A percentile compares a stretch with the other conserved stretches of the same genome.
Conservation (phyloP, 2,329 filamentous ascomycete species). For the Apiospora malaysiana region DNA sequence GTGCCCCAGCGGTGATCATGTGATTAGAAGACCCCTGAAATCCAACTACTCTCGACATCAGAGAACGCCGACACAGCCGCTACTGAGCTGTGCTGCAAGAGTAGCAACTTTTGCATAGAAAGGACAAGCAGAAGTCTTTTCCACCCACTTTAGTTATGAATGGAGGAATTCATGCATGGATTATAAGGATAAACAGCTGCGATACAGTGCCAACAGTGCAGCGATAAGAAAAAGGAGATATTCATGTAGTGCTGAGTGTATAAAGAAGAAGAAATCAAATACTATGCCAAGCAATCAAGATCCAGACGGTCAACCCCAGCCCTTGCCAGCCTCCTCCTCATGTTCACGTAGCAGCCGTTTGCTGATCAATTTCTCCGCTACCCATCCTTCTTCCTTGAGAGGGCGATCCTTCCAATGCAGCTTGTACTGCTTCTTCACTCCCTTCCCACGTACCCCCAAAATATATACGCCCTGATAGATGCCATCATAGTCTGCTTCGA, state of each 20-base stretch:
- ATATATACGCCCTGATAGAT: not conserved
- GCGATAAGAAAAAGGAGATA: not conserved
- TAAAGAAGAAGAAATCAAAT: not conserved
- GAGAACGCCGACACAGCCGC: conserved; percentile 1
- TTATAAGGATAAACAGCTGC: not conserved
- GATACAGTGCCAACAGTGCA: not conserved
- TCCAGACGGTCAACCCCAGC: not conserved
- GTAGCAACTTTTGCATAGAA: not conserved
- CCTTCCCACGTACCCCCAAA: not conserved
- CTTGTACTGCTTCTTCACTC: conserved; percentile 1
- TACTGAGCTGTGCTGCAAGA: not conserved
- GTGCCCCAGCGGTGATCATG: not conserved
- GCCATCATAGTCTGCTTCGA: not conserved
- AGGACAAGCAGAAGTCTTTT: not conserved
- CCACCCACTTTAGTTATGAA: not conserved
- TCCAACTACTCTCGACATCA: not conserved
- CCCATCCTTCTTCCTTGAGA: not conserved
- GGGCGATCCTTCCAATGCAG: conserved; percentile 3
- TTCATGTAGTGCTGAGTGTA: not conserved
- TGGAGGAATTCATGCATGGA: not conserved
- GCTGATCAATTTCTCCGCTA: not conserved
- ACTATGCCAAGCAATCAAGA: not conserved
- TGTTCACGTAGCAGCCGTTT: not conserved
- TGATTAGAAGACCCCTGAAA: not conserved
- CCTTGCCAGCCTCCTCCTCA: not conserved